Percentiles rank a stretch among this genome's conserved stretches.
Conservation (phyloP, 352 stramenopile species). For the Phytophthora chlamydospora region DNA sequence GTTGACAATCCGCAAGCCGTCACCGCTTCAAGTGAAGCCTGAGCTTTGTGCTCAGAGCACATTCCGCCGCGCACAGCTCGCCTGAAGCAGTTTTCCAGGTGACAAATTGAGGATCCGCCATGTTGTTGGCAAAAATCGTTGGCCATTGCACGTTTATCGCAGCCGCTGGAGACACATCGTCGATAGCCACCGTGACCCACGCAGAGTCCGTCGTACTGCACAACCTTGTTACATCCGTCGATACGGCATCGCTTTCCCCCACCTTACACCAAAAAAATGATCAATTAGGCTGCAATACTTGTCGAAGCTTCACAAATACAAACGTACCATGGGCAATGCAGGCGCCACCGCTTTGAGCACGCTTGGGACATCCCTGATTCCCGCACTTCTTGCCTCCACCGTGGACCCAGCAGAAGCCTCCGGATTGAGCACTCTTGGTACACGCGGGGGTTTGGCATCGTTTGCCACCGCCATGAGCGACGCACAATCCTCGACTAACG, state of each 20-base stretch:
- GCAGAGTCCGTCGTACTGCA: constrained; percentile 56
- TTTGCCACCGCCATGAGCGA: constrained; percentile 69
- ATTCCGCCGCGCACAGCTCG: constrained; percentile 36
- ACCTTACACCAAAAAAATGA: no score
- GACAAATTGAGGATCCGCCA: constrained; percentile 43
- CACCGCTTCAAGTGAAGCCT: constrained; percentile 11
- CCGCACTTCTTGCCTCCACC: constrained; percentile 69
- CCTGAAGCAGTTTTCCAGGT: constrained; percentile 23
- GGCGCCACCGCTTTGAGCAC: constrained; percentile 53
- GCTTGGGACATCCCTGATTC: constrained; percentile 53
- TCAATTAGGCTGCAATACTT: no score
- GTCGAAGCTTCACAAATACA: not conserved
- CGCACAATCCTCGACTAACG: constrained; percentile 63
- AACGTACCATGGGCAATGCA: constrained; percentile 53
- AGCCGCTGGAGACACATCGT: constrained; percentile 47
- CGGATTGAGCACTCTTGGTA: constrained; percentile 48
- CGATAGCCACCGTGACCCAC: constrained; percentile 58
- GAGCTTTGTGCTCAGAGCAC: constrained; percentile 34
- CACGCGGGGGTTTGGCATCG: constrained; percentile 38
- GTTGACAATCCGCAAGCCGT: constrained; percentile 8
- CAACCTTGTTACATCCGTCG: constrained; percentile 47
- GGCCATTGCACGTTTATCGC: constrained; percentile 43
- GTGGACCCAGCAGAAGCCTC: constrained; percentile 57
- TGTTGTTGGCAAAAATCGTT: constrained; percentile 55
- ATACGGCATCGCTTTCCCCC: constrained; percentile 44